A percentile compares a stretch with the other conserved stretches of the same genome.
These are phyloP conservation scores for Alternaria angustiovoidea DNA, from an alignment of 2,329 filamentous ascomycete species.

Conservation along the genomic window DNA sequence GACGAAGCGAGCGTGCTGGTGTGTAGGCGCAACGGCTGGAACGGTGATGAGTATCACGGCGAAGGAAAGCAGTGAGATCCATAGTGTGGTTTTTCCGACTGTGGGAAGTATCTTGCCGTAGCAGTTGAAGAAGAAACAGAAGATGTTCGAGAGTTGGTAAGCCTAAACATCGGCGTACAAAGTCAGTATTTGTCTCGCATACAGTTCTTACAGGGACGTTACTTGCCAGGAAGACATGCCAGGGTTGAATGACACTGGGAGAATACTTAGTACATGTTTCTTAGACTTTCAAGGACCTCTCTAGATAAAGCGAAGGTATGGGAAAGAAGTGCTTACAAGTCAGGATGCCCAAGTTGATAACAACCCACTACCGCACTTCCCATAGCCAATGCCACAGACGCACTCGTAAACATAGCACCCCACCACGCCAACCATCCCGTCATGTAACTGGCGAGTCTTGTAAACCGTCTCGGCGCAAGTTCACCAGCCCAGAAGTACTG, in stretches of 20 bases:
- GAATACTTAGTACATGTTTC: neutral
- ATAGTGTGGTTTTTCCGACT: conserved; percentile 56
- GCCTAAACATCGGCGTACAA: no score
- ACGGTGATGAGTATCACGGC: conserved; percentile 59
- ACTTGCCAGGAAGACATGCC: conserved; percentile 52
- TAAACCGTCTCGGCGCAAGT: conserved; percentile 56
- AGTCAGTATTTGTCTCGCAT: no score
- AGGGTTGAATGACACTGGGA: conserved; percentile 42
- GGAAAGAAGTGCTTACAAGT: conserved; percentile 54
- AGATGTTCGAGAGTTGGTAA: conserved; percentile 58
- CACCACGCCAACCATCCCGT: conserved; percentile 63
- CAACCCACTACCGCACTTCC: conserved; percentile 60
- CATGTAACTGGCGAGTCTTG: conserved; percentile 57
- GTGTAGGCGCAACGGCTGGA: conserved; percentile 54
- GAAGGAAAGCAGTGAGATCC: conserved; percentile 58
- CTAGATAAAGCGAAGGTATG: neutral
- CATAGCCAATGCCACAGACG: conserved; percentile 60
- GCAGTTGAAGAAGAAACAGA: conserved; percentile 61
- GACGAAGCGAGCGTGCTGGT: conserved; percentile 59
- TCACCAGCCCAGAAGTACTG: conserved; percentile 63
- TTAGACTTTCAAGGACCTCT: neutral
- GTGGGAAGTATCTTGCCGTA: conserved; percentile 48
- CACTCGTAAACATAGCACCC: conserved; percentile 63
- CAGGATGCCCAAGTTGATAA: conserved; percentile 61
- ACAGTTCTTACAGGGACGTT: no score